Evolutionary conservation across 2,329 filamentous ascomycete genomes (phyloP).

Genomic region (Arthrobotrys sinensis): DNA sequence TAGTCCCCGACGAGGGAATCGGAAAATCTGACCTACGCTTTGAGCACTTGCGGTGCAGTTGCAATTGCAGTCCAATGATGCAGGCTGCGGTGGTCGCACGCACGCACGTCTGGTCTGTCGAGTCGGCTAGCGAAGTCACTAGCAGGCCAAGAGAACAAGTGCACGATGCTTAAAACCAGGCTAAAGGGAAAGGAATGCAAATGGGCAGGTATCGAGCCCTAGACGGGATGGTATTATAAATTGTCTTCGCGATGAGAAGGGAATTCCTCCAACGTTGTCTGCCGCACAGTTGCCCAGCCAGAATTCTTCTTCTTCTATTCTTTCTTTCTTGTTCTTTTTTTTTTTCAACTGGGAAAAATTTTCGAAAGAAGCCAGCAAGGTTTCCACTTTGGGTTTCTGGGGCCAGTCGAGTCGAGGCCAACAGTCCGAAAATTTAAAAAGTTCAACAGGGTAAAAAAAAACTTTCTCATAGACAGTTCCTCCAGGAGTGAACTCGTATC

Average conservation of each 20-base stretch:
- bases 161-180: conserved; percentile 32
- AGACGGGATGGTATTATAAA: conserved; percentile 22
- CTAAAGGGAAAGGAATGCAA: not conserved
- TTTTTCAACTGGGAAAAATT: conserved; percentile 12
- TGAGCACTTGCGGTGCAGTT: not conserved
- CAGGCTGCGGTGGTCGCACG: conserved; percentile 17
- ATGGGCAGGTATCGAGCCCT: conserved; percentile 50
- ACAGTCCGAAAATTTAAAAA: not conserved
- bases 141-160: conserved; percentile 30
- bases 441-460: not conserved
- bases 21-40: not conserved
- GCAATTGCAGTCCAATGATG: conserved; percentile 15
- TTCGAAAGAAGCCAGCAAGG: conserved; percentile 9
- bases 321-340: conserved; percentile 2
- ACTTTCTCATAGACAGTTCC: not conserved
- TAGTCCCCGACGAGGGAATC: not conserved
- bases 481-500: no score
- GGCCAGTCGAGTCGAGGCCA: not conserved
- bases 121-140: conserved; percentile 25
- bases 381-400: conserved; percentile 15
- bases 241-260: conserved; percentile 26
- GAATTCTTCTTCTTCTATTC: conserved; percentile 3
- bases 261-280: conserved; percentile 42
- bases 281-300: not conserved
- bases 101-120: conserved; percentile 18